phyloP scores from a whole-genome alignment of 495 filamentous ascomycete species.

The Bombardia bombarda region DNA sequence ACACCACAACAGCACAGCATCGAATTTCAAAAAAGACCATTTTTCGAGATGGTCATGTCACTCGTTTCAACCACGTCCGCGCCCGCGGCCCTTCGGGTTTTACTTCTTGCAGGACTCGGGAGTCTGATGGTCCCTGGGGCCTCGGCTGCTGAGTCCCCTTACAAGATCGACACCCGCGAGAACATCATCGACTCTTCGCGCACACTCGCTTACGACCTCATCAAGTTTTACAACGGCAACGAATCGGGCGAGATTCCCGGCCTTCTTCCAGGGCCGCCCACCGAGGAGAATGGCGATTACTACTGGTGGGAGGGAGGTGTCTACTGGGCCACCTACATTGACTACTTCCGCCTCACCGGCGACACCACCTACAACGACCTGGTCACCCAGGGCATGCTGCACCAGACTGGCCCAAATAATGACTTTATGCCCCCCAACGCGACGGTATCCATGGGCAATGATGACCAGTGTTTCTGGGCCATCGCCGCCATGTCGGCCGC shows the following conservation, averaged over 20 bases:
- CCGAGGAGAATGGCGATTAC: constrained; percentile 36
- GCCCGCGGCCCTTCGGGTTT: too few relatives aligned
- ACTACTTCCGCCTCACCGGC: constrained; percentile 66
- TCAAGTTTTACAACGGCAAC: constrained; percentile 58
- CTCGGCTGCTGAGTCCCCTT: too few relatives aligned
- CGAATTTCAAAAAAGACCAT: too few relatives aligned
- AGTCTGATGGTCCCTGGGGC: too few relatives aligned
- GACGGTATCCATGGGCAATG: constrained; percentile 66
- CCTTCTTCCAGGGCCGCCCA: constrained; percentile 50
- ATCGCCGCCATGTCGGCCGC: constrained; percentile 6
- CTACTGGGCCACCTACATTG: constrained; percentile 49
- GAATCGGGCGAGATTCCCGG: constrained; percentile 55
- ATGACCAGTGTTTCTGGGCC: constrained; percentile 80
- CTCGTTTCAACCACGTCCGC: too few relatives aligned
- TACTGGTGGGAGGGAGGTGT: constrained; percentile 54
- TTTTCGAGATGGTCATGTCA: too few relatives aligned
- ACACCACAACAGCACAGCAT: too few relatives aligned
- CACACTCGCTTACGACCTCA: constrained; percentile 55
- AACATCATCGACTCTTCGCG: constrained; percentile 37
- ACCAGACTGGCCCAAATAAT: constrained; percentile 52
- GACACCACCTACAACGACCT: constrained; percentile 56
- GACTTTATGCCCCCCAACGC: constrained; percentile 61
- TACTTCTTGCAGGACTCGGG: too few relatives aligned
- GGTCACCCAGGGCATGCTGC: constrained; percentile 51
- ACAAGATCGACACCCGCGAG: neutral